Conservation (phyloP, 2,329 filamentous ascomycete species). For the Pezicula carpinea region DNA sequence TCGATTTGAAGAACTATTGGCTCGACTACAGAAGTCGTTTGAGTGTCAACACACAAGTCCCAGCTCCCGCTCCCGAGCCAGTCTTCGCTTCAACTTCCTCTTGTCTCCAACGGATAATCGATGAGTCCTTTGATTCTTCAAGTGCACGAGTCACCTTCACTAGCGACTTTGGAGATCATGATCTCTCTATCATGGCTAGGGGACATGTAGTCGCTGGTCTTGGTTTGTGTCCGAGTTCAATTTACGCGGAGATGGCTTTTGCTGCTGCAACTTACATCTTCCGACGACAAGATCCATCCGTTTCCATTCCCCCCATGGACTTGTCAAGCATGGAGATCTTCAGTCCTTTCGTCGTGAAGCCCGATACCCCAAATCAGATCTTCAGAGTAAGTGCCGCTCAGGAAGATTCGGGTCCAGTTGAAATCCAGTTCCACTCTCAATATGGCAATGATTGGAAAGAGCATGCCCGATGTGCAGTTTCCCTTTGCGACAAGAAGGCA, state of each 20-base stretch:
- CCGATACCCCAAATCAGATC: not conserved
- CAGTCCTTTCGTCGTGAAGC: not conserved
- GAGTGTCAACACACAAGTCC: not conserved
- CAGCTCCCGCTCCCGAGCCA: not conserved
- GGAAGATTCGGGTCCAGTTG: not conserved
- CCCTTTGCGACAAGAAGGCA: conserved; percentile 51
- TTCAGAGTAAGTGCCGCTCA: conserved; percentile 44
- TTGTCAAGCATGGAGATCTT: not conserved
- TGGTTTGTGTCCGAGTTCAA: conserved; percentile 15
- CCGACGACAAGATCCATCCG: conserved; percentile 59
- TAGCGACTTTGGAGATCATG: conserved; percentile 43
- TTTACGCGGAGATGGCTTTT: conserved; percentile 55
- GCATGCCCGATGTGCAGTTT: conserved; percentile 55
- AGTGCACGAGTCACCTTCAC: conserved; percentile 45
- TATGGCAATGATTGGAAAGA: conserved; percentile 45
- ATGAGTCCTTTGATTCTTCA: conserved; percentile 46
- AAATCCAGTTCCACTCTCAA: not conserved
- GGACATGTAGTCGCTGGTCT: conserved; percentile 1
- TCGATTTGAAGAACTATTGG: conserved; percentile 56
- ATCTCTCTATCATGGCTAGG: not conserved
- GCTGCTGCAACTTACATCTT: conserved; percentile 63
- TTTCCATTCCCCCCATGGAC: conserved; percentile 37
- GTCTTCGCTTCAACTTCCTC: conserved; percentile 33
- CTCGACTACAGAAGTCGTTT: not conserved
- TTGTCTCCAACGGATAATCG: conserved; percentile 50